A percentile compares a stretch with the other conserved stretches of the same genome.
Conservation (phyloP, 805 yeast species). For the Ogataea kodamae region DNA sequence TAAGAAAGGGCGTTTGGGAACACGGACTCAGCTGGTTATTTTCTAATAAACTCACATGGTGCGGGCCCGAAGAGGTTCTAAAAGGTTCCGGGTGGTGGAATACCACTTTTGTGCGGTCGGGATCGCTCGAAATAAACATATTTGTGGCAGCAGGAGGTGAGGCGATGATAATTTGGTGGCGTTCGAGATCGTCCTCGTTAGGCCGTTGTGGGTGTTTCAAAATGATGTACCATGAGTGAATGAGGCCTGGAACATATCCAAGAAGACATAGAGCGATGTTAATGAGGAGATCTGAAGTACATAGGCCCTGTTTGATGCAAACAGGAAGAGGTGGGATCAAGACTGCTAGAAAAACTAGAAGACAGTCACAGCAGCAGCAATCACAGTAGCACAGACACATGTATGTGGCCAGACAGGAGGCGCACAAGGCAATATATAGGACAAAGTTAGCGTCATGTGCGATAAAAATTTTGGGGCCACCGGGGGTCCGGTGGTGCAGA, state of each 20-base stretch:
- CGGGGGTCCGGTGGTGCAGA: slow-evolving; percentile 9
- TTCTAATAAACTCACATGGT: slow-evolving; percentile 4
- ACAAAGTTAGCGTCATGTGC: slow-evolving; percentile 3
- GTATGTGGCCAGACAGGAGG: slow-evolving; percentile 1
- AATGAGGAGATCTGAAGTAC: slow-evolving; percentile 65
- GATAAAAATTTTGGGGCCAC: not conserved
- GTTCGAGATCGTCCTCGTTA: slow-evolving; percentile 23
- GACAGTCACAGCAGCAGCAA: slow-evolving; percentile 50
- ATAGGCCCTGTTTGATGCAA: slow-evolving; percentile 64
- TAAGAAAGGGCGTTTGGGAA: slow-evolving; percentile 13
- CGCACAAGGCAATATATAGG: not conserved
- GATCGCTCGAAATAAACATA: slow-evolving; percentile 24
- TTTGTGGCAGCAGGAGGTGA: slow-evolving; percentile 23
- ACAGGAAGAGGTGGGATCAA: slow-evolving; percentile 81
- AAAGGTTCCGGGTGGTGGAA: slow-evolving; percentile 35
- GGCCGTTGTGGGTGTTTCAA: slow-evolving; percentile 43
- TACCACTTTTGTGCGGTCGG: slow-evolving; percentile 24
- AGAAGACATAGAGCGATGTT: slow-evolving; percentile 59
- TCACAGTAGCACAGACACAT: slow-evolving; percentile 33
- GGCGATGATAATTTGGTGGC: slow-evolving; percentile 29
- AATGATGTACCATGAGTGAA: slow-evolving; percentile 68
- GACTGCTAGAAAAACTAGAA: slow-evolving; percentile 65
- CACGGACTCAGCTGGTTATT: slow-evolving; percentile 27
- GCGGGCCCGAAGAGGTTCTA: slow-evolving; percentile 11
- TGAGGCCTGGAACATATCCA: slow-evolving; percentile 67